These are phyloP conservation scores for Candida boidinii DNA, from an alignment of 805 yeast species.

Conservation along the genomic window DNA sequence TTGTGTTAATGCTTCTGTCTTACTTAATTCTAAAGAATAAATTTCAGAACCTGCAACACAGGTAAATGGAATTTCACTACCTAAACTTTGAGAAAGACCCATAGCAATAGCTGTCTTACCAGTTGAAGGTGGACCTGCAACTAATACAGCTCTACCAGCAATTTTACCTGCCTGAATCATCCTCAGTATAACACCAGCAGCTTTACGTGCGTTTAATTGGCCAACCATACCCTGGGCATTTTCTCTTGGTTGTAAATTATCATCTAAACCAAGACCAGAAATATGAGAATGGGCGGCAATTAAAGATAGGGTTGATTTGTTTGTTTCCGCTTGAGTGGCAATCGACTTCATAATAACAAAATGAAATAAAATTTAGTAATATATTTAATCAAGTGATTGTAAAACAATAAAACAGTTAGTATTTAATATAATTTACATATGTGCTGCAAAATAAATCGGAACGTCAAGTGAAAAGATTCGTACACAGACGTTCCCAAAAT, in stretches of 20 bases:
- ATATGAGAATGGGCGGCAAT: slow-evolving; percentile 96
- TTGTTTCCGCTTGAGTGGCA: background rate
- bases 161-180: slow-evolving; percentile 91
- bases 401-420: too few relatives aligned
- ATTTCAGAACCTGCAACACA: slow-evolving; percentile 93
- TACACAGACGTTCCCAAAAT: too few relatives aligned
- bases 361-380: too few relatives aligned
- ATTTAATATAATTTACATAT: too few relatives aligned
- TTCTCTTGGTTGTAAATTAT: slow-evolving; percentile 72
- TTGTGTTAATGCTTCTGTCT: slow-evolving; percentile 94
- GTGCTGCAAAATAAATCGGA: too few relatives aligned
- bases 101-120: slow-evolving; percentile 98
- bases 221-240: slow-evolving; percentile 96
- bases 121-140: slow-evolving; percentile 98
- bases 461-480: too few relatives aligned
- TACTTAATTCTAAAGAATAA: slow-evolving; percentile 83
- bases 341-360: too few relatives aligned
- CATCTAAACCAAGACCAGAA: slow-evolving; percentile 94
- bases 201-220: slow-evolving; percentile 87
- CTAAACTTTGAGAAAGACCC: slow-evolving; percentile 74
- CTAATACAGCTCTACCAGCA: slow-evolving; percentile 91
- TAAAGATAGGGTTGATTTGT: background rate
- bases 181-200: slow-evolving; percentile 89
- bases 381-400: too few relatives aligned
- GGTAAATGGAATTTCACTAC: slow-evolving; percentile 84